Conservation (phyloP, 306 rosid species). For the Pterocarpus macrocarpus region DNA sequence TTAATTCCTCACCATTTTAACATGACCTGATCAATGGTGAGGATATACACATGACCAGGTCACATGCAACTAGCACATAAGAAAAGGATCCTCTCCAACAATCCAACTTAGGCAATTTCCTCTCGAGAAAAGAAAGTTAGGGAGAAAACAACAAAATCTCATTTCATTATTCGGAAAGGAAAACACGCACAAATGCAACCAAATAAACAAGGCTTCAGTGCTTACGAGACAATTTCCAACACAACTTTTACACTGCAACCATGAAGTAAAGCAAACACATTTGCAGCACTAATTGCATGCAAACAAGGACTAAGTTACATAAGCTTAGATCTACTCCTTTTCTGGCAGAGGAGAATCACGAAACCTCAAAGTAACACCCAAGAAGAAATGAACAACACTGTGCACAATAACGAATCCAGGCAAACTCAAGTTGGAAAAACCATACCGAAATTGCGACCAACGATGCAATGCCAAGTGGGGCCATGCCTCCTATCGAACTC, state of each 20-base stretch:
- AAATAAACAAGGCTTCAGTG: no score
- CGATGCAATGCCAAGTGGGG: constrained; percentile 96
- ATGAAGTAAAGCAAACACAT: constrained; percentile 26
- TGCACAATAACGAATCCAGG: constrained; percentile 35
- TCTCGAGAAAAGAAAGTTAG: not conserved
- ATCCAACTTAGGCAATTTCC: constrained; percentile 4
- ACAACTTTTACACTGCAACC: constrained; percentile 11
- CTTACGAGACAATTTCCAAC: not conserved
- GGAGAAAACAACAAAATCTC: not conserved
- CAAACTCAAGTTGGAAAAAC: constrained; percentile 22
- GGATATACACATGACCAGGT: not conserved
- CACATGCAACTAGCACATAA: not conserved
- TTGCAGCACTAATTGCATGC: constrained; percentile 3
- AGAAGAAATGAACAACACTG: constrained; percentile 21
- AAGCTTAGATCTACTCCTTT: constrained; percentile 53
- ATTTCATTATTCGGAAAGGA: no score
- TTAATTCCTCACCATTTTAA: no score
- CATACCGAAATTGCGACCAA: constrained; percentile 90
- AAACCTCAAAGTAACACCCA: not conserved
- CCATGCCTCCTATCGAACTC: constrained; percentile 89
- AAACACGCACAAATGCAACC: no score
- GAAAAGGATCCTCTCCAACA: not conserved
- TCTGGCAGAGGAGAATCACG: constrained; percentile 41
- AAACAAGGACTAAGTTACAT: constrained; percentile 7
- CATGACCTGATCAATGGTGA: not conserved